Evolutionary conservation across 148 eudicot genomes (phyloP).

Genomic region (Rhododendron kiyosumense): DNA sequence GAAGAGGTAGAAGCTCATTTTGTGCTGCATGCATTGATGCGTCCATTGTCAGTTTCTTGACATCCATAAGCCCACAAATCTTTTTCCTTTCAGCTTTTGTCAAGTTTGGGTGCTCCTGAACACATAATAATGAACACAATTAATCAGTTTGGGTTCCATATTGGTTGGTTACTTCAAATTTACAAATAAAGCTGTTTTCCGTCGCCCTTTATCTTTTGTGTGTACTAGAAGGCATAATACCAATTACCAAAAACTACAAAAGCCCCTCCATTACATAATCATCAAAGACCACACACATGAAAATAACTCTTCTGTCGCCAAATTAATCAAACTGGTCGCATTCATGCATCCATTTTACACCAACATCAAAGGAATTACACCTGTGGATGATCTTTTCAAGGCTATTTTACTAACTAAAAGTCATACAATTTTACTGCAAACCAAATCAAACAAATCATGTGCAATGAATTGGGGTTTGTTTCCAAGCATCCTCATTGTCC

Average conservation of each 20-base stretch:
- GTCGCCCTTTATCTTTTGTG: no score
- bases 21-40: conserved; percentile 86
- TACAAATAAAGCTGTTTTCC: no score
- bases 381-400: neutral
- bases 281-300: neutral
- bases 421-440: neutral
- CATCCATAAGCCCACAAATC: conserved; percentile 69
- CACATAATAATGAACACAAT: neutral
- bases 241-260: no score
- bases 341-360: neutral
- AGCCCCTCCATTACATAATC: neutral
- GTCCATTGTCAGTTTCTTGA: conserved; percentile 58
- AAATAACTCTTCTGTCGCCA: neutral
- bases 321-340: neutral
- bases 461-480: neutral
- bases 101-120: conserved; percentile 61
- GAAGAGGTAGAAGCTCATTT: conserved; percentile 78
- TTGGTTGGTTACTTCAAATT: neutral
- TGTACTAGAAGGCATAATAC: no score
- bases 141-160: neutral
- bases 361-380: neutral
- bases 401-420: neutral
- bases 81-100: conserved; percentile 62
- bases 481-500: neutral
- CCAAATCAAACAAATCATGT: neutral